These are phyloP conservation scores for Brettanomyces naardenensis DNA, from an alignment of 805 yeast genomes.

Conservation along the genomic window DNA sequence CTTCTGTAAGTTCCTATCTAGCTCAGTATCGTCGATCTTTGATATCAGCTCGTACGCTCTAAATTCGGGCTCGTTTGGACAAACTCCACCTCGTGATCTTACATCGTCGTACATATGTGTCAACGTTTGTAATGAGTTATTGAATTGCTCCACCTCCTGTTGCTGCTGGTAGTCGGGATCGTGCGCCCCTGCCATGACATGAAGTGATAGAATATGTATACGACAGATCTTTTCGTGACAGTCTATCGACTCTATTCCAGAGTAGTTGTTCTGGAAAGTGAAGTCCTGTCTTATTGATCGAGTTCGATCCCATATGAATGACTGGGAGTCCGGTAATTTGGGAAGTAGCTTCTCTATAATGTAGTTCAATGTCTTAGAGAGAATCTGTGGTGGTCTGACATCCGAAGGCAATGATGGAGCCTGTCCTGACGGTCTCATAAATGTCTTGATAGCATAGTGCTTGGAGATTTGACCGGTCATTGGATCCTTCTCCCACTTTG, in stretches of 20 bases:
- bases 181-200: slow-evolving; percentile 70
- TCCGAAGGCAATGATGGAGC: slow-evolving; percentile 97
- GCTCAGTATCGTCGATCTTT: slow-evolving; percentile 76
- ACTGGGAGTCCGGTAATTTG: slow-evolving; percentile 73
- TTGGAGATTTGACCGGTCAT: slow-evolving; percentile 49
- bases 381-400: slow-evolving; percentile 83
- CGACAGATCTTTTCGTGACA: slow-evolving; percentile 90
- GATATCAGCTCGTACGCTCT: slow-evolving; percentile 79
- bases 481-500: slow-evolving; percentile 65
- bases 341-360: slow-evolving; percentile 57
- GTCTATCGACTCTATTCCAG: slow-evolving; percentile 88
- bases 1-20: slow-evolving; percentile 66
- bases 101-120: slow-evolving; percentile 82
- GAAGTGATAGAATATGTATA: slow-evolving; percentile 74
- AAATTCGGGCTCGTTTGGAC: slow-evolving; percentile 88
- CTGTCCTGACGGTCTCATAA: slow-evolving; percentile 96
- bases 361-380: slow-evolving; percentile 61
- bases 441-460: slow-evolving; percentile 73
- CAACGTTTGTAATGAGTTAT: slow-evolving; percentile 82
- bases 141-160: slow-evolving; percentile 92
- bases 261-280: slow-evolving; percentile 88
- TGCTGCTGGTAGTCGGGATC: slow-evolving; percentile 77
- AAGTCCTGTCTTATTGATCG: slow-evolving; percentile 95
- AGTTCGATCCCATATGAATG: slow-evolving; percentile 95
- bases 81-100: slow-evolving; percentile 55